A percentile compares a stretch with the other conserved stretches of the same genome.
These are phyloP conservation scores for Scutellospora calospora DNA, from an alignment of 371 early-diverging fungal species.

Conservation along the genomic window DNA sequence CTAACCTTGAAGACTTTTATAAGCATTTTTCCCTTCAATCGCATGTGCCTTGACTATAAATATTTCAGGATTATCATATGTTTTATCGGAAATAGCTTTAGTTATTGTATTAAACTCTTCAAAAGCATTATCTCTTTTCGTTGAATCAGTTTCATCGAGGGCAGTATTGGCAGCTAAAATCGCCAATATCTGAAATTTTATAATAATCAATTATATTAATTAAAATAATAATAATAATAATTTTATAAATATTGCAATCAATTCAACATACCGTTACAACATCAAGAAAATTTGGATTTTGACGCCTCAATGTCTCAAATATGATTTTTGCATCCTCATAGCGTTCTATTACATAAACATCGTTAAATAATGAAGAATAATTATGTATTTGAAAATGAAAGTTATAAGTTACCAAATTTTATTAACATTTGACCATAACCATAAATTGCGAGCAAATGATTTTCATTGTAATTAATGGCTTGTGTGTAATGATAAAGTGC, in stretches of 20 bases:
- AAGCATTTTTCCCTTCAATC: slow-evolving; percentile 61
- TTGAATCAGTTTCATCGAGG: neutral
- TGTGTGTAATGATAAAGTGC: slow-evolving; percentile 77
- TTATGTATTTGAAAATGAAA: too few relatives aligned
- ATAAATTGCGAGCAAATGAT: slow-evolving; percentile 76
- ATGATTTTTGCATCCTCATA: slow-evolving; percentile 15
- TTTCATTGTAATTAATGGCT: slow-evolving; percentile 72
- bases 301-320: slow-evolving; percentile 1
- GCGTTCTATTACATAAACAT: too few relatives aligned
- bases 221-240: too few relatives aligned
- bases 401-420: slow-evolving; percentile 57
- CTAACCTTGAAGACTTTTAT: slow-evolving; percentile 58
- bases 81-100: slow-evolving; percentile 6
- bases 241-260: neutral
- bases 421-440: slow-evolving; percentile 81
- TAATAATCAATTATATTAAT: too few relatives aligned
- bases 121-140: neutral
- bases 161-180: neutral
- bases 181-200: neutral
- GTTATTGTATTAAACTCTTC: slow-evolving; percentile 15
- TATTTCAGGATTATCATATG: slow-evolving; percentile 56
- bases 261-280: slow-evolving; percentile 24
- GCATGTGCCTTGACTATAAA: slow-evolving; percentile 70
- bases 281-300: slow-evolving; percentile 17
- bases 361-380: too few relatives aligned